Base-by-base conservation (phyloP, 2,329 filamentous ascomycete species). In the Aspergillus sp. region DNA sequence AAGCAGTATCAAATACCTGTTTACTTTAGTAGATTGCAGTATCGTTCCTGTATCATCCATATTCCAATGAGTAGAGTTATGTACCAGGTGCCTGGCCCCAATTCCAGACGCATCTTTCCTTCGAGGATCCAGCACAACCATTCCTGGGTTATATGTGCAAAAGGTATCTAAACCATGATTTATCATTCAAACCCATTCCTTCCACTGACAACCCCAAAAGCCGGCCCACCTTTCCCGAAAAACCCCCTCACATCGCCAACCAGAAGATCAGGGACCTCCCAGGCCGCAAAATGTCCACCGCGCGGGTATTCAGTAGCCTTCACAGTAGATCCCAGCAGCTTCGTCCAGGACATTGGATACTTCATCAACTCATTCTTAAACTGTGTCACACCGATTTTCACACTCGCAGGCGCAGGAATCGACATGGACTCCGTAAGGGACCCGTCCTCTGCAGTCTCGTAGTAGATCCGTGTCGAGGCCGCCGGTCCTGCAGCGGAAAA, bases 381-480 rank as follows among this genome's bases (percentile, higher is more conserved):
- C 67, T 81, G 76, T 12, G 77, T 78, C 33, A 85, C 62, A 0
- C 82, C 83, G 57, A 86, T 70, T 65, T 82, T 82, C 6, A 86
- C 82, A 40, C 63, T 59, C 1, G 21, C 45, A 4, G 71, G 69
- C 21, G 82, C 78, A 72, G 75, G 80, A 50, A 73, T 68, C 9
- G 71, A 71, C 41, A 77, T 50, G n/a, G 64, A 61, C 50, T 68
- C 65, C 11, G 51, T 43, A 48, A 41, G 31, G 17, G 21, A 47
- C 58, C 17, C 62, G 85, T 52, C 55, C 43, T 52, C 55, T 6
- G 66, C 72, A 0, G 78, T 76, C 71, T 92, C 90, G 65, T 91
- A 91, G 73, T 93, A 93, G 49, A 92, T 90, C 7, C 87, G 74
- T 8, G 84, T 68, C 59, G 83, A 86, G 0, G 90, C 88, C 1